Evolutionary conservation across 768 basidiomycete species (phyloP), one percentile per base, ranked within the genome.

Genomic region (Lactarius sanguifluus): DNA sequence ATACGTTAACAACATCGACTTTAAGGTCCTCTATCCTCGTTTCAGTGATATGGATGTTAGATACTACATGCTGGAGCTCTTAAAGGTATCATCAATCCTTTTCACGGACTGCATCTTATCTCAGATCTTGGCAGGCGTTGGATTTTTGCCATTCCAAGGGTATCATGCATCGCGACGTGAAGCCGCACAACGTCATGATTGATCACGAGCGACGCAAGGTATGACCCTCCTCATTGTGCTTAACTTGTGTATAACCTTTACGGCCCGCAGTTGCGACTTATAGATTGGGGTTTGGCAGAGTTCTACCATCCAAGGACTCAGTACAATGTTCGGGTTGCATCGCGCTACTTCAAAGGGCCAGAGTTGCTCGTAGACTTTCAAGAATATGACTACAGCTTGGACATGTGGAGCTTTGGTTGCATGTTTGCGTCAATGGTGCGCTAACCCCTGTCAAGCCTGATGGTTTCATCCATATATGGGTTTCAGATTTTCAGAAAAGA

Each of bases 101-200:
- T 12, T 20, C 18, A 18, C 13, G 67, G 52, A 36, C 65, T 54
- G 38, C 40, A 40, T 34, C 55, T 59, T 34, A 61, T 18, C 32
- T 57, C 45, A 63, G 28, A 13, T 61, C 59, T 55, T 28, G 38
- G 23, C 66, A 94, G 92, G 96, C 96, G 5, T 81, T 98, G 75
- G 96, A 98, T 78, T 98, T 88, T 76, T 98, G 96, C 73, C 96
- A 98, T 77, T 98, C 96, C 36, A 94, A 96, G 72, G 96, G 96
- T 10, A 98, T 98, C 76, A 98, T 98, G 94, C 96, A 98, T 76
- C 83, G 96, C 71, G 96, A 98, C 76, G 96, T 98, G 65, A 98
- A 98, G 75, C 96, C 96, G 15, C 95, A 97, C 79, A 98, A 98
- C 77, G 94, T 98, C 62, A 98, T 98, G 95, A 98, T 98, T 77